These are phyloP conservation scores for Verbena officinalis DNA, from an alignment of 257 asterid species.

Conservation along the genomic window DNA sequence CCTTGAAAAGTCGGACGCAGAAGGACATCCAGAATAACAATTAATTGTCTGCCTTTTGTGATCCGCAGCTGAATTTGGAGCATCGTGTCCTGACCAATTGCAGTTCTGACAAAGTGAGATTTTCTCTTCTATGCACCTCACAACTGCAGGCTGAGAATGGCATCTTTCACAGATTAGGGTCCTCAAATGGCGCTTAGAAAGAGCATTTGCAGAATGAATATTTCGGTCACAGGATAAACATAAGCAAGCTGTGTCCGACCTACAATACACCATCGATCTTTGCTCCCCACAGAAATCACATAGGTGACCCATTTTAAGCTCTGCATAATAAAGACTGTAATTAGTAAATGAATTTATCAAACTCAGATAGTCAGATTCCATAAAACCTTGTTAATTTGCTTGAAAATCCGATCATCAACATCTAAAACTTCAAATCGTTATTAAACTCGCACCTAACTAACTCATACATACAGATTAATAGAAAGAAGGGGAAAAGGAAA, in stretches of 20 bases:
- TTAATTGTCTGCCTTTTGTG: conserved; percentile 49
- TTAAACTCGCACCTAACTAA: no score
- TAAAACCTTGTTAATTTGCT: not conserved
- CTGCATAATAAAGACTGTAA: conserved; percentile 25
- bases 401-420: conserved; percentile 11
- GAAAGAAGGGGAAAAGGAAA: not conserved
- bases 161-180: conserved; percentile 64
- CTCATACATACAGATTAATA: not conserved
- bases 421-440: conserved; percentile 3
- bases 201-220: conserved; percentile 73
- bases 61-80: conserved; percentile 27
- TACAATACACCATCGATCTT: conserved; percentile 58
- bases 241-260: conserved; percentile 59
- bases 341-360: not conserved
- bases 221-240: conserved; percentile 71
- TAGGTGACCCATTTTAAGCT: conserved; percentile 42
- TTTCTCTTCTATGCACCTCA: conserved; percentile 53
- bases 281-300: conserved; percentile 73
- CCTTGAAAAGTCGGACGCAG: conserved; percentile 65
- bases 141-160: conserved; percentile 50
- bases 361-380: conserved; percentile 19
- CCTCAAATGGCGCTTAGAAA: conserved; percentile 66
- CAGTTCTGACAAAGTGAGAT: conserved; percentile 72
- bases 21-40: conserved; percentile 68
- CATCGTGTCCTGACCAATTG: conserved; percentile 44